Percentiles rank a stretch among this genome's conserved stretches.
Evolutionary conservation across 805 yeast genomes (phyloP).

Genomic region (Saturnispora quitensis): DNA sequence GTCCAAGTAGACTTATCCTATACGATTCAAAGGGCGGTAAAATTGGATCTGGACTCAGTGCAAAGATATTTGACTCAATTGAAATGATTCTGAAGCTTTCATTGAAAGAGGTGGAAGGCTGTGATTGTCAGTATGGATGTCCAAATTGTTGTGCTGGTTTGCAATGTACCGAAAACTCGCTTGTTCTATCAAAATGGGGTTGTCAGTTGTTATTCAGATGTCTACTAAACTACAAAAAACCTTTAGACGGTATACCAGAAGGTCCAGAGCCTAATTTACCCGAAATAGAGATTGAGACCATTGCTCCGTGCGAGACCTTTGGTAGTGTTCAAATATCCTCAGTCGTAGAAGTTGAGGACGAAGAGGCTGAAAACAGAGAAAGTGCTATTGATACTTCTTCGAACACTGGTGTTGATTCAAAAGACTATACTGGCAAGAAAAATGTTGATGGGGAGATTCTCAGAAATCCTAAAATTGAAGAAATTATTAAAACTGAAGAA

Average conservation of each 20-base stretch:
- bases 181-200: conserved; percentile 83
- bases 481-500: neutral
- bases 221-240: conserved; percentile 47
- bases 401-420: no score
- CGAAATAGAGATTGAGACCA: conserved; percentile 55
- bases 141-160: conserved; percentile 83
- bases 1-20: conserved; percentile 85
- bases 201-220: conserved; percentile 59
- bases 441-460: neutral
- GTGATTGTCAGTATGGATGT: conserved; percentile 64
- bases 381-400: no score
- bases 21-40: conserved; percentile 78
- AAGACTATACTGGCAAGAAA: neutral
- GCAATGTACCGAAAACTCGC: conserved; percentile 69
- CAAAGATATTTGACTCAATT: conserved; percentile 71
- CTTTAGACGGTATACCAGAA: conserved; percentile 41
- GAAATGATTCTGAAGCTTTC: conserved; percentile 59
- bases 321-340: conserved; percentile 46
- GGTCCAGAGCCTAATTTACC: conserved; percentile 81
- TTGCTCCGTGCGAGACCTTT: conserved; percentile 41
- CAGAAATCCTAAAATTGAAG: neutral
- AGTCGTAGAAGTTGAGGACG: conserved; percentile 48
- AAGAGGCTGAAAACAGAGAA: neutral
- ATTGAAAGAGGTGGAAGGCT: conserved; percentile 45
- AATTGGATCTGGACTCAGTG: conserved; percentile 69